Base-by-base conservation (phyloP, 106 monocot species). In the Phalaenopsis aphrodite region DNA sequence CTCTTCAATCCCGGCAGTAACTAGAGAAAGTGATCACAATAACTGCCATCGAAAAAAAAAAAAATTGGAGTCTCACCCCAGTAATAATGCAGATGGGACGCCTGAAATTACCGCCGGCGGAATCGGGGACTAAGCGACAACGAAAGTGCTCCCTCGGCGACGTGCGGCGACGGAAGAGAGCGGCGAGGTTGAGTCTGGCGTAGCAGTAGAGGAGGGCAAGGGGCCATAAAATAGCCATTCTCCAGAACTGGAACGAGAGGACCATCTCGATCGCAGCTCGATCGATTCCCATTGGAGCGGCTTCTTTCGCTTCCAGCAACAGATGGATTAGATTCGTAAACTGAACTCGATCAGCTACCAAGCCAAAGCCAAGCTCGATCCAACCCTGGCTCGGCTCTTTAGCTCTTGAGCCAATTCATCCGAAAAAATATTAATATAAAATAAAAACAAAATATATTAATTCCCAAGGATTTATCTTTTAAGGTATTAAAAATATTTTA, bases 71-170 rank as follows among this genome's bases (percentile, higher is more conserved):
- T 18, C 75, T 77, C 81, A 95, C 94, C 46, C 96, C 96, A 5
- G 96, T 97, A 77, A 97, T 75, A 24, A 97, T 80, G 79, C 96
- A 94, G 55, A 94, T 74, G 9, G 92, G 94, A 7, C 75, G 55
- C 30, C 56, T 39, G 82, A 84, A n/a, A 45, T 15, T 5, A 9
- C 16, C 18, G 45, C 64, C 78, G 12, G 21, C 66, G 2, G 83
- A 65, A 37, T 58, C 61, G 3, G 64, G 19, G 43, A 58, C 64
- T 42, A 78, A 55, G 72, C 83, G 43, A 52, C 82, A 15, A 38
- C 37, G 76, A 23, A 30, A 45, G 15, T 77, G 79, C 30, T 42
- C 66, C 41, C 52, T 77, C 24, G 58, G 19, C 5, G 41, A 81
- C n/a, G 78, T 41, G 79, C 21, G 55, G 80, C 46, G 41, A 43